A percentile compares a stretch with the other conserved stretches of the same genome.
These are phyloP conservation scores for Fusarium keratoplasticum DNA, from an alignment of 2,329 filamentous ascomycete species.

Conservation along the genomic window DNA sequence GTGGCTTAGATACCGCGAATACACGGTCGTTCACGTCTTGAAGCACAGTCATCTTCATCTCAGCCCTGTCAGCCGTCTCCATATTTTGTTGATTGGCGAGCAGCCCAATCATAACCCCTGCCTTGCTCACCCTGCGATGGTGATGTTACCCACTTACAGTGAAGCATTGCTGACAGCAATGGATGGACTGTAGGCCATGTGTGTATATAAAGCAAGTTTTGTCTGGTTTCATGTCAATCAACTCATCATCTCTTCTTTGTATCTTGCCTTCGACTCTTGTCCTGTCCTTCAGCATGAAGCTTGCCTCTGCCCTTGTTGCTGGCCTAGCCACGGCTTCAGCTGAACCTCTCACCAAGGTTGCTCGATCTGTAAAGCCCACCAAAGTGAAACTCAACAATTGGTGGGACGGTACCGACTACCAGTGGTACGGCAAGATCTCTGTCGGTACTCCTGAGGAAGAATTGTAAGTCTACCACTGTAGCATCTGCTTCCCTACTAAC, in stretches of 20 bases:
- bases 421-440: conserved; percentile 34
- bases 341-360: not conserved
- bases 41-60: not conserved
- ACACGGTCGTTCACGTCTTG: not conserved
- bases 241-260: not conserved
- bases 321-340: not conserved
- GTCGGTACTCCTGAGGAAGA: conserved; percentile 41
- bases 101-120: conserved; percentile 20
- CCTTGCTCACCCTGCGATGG: not conserved
- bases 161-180: not conserved
- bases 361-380: not conserved
- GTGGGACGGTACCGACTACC: conserved; percentile 25
- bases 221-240: not conserved
- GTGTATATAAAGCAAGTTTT: conserved; percentile 1
- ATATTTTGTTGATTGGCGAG: conserved; percentile 17
- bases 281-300: not conserved
- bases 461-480: not conserved
- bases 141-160: not conserved
- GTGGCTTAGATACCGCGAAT: conserved; percentile 7
- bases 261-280: not conserved
- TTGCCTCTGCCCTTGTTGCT: not conserved
- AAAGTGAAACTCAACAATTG: conserved; percentile 27
- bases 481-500: not conserved
- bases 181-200: not conserved
- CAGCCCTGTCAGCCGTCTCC: not conserved